These are phyloP conservation scores for Lepidium africanum DNA, from an alignment of 345 rosid species.

Conservation along the genomic window DNA sequence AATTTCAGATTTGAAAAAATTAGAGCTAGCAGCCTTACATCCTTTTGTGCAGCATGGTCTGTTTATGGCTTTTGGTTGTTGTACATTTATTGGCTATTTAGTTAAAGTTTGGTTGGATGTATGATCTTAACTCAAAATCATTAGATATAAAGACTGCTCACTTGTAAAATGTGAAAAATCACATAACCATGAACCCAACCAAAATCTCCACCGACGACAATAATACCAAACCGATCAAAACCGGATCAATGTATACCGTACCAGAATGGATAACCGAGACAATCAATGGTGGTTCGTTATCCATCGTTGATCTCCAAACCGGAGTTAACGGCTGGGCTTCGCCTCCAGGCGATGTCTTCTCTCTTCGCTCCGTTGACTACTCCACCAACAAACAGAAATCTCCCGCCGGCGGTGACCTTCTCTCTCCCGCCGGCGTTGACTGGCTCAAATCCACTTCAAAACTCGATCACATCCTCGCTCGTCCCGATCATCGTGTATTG, in stretches of 20 bases:
- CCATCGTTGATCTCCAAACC: slow-evolving; percentile 51
- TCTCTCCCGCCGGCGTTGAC: slow-evolving; percentile 74
- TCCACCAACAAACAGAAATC: slow-evolving; percentile 50
- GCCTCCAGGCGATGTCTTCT: slow-evolving; percentile 66
- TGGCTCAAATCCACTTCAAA: slow-evolving; percentile 58
- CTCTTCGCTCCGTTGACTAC: slow-evolving; percentile 48
- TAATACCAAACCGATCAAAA: slow-evolving; percentile 9
- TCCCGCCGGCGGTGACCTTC: slow-evolving; percentile 58
- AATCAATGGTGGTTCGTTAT: slow-evolving; percentile 56
- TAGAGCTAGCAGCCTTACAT: no score
- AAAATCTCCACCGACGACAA: slow-evolving; percentile 23
- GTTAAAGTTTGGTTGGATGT: no score
- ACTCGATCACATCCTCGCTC: slow-evolving; percentile 63
- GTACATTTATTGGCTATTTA: no score
- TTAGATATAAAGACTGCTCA: no score
- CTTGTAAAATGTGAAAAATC: not conserved
- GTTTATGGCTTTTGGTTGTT: no score
- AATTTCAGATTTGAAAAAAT: no score
- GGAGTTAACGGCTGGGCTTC: slow-evolving; percentile 83
- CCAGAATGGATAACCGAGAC: slow-evolving; percentile 55
- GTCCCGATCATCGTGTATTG: slow-evolving; percentile 65
- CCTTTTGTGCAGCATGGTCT: no score
- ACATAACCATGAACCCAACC: slow-evolving; percentile 37
- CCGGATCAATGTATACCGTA: not conserved
- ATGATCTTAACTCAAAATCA: no score